Percentiles rank a stretch among this genome's conserved stretches.
Evolutionary conservation across 169 alveolate species (phyloP).

Genomic region (Eimeria sp.): DNA sequence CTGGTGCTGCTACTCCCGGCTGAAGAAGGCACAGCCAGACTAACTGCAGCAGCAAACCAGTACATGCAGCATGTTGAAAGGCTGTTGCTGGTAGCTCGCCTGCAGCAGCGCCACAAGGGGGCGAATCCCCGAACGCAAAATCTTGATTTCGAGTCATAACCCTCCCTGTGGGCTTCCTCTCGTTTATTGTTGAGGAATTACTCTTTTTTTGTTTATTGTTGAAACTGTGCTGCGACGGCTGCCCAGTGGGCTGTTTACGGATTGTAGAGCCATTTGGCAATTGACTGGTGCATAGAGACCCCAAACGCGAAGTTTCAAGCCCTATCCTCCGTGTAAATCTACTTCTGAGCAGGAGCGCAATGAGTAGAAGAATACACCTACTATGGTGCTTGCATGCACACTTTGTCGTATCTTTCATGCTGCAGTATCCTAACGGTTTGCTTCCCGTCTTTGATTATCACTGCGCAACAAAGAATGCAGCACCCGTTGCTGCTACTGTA

Average conservation of each 20-base stretch:
- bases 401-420: not conserved
- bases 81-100: slow-evolving; percentile 41
- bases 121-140: not conserved
- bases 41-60: slow-evolving; percentile 45
- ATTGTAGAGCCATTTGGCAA: not conserved
- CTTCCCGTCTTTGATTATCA: not conserved
- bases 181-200: not conserved
- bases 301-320: not conserved
- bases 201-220: not conserved
- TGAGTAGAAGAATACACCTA: not conserved
- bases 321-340: not conserved
- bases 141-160: not conserved
- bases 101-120: slow-evolving; percentile 43
- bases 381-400: not conserved
- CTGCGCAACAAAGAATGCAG: slow-evolving; percentile 1
- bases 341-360: not conserved
- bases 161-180: not conserved
- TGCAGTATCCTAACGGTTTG: slow-evolving; percentile 6
- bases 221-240: not conserved
- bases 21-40: not conserved
- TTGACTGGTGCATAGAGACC: not conserved
- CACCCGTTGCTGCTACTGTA: not conserved
- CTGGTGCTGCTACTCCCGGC: slow-evolving; percentile 36
- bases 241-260: not conserved
- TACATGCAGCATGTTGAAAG: slow-evolving; percentile 14